Evolutionary conservation across 768 basidiomycete species (phyloP).

Genomic region (Mycena belliarum): DNA sequence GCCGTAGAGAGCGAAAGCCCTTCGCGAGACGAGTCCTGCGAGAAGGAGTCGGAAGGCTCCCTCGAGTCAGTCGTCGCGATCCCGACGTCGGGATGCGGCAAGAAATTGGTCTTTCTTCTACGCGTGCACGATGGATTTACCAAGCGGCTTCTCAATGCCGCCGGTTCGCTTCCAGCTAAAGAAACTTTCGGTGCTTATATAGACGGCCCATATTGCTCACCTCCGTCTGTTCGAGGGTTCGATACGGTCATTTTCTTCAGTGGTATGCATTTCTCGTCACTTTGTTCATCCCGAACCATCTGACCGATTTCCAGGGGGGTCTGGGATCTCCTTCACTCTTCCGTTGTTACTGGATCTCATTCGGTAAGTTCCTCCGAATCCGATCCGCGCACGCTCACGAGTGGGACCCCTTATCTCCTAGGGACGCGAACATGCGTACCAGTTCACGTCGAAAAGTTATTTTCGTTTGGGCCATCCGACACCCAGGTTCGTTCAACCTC

Average conservation of each 20-base stretch:
- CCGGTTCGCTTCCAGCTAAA: slow-evolving; percentile 18
- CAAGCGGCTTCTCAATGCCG: slow-evolving; percentile 37
- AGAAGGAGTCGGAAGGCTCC: slow-evolving; percentile 2
- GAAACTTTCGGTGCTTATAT: slow-evolving; percentile 41
- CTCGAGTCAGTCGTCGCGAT: neutral
- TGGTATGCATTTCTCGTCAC: slow-evolving; percentile 29
- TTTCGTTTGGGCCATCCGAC: slow-evolving; percentile 44
- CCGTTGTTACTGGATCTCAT: slow-evolving; percentile 42
- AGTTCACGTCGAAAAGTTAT: slow-evolving; percentile 34
- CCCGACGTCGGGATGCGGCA: slow-evolving; percentile 23
- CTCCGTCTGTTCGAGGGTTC: slow-evolving; percentile 38
- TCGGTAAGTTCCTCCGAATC: slow-evolving; percentile 27
- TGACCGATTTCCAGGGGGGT: slow-evolving; percentile 37
- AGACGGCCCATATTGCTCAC: slow-evolving; percentile 55
- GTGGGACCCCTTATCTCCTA: neutral
- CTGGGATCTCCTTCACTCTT: slow-evolving; percentile 45
- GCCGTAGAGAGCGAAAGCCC: neutral
- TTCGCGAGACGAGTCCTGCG: slow-evolving; percentile 1
- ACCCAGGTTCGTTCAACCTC: slow-evolving; percentile 28
- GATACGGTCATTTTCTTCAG: slow-evolving; percentile 48
- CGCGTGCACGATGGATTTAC: slow-evolving; percentile 57
- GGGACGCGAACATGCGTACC: slow-evolving; percentile 16
- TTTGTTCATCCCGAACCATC: neutral
- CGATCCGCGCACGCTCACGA: neutral
- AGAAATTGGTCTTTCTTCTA: slow-evolving; percentile 53